These are phyloP conservation scores for Colletotrichum phormii DNA, from an alignment of 2,329 filamentous ascomycete genomes.

Conservation along the genomic window DNA sequence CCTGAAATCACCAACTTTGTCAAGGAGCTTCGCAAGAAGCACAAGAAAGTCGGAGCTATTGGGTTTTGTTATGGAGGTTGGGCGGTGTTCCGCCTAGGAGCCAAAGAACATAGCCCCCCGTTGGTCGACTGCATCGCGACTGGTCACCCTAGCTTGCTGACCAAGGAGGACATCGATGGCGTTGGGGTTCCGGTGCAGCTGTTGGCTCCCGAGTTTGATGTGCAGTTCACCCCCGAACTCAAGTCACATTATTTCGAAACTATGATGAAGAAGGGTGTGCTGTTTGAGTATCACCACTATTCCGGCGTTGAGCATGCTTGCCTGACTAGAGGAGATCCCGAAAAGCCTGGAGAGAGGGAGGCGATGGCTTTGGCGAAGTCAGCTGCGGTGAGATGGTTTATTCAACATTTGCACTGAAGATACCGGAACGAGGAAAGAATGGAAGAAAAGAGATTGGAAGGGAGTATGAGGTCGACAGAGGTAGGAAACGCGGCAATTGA, in stretches of 20 bases:
- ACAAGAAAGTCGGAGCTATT: conserved; percentile 53
- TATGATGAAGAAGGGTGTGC: conserved; percentile 48
- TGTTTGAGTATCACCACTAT: conserved; percentile 60
- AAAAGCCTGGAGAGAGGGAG: conserved; percentile 49
- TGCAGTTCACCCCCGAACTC: conserved; percentile 53
- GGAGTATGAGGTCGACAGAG: too few species aligned
- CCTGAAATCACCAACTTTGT: conserved; percentile 54
- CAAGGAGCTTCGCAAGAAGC: conserved; percentile 46
- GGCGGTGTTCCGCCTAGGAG: conserved; percentile 59
- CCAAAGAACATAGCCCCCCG: conserved; percentile 45
- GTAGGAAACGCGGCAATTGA: too few species aligned
- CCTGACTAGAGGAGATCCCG: conserved; percentile 50
- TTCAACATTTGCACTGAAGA: conserved; percentile 37
- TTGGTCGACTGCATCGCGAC: conserved; percentile 58
- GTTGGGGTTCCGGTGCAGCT: conserved; percentile 62
- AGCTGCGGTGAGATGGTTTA: conserved; percentile 54
- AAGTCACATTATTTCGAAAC: conserved; percentile 53
- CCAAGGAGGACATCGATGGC: conserved; percentile 57
- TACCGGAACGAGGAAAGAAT: too few species aligned
- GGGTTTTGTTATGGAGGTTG: conserved; percentile 66
- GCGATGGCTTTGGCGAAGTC: conserved; percentile 58
- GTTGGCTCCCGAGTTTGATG: conserved; percentile 60
- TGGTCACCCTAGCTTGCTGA: conserved; percentile 58
- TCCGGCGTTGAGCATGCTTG: conserved; percentile 58
- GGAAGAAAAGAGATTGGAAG: too few species aligned